Base-by-base conservation (phyloP, 1,284 basidiomycete species). In the Quambalaria eucalypti region DNA sequence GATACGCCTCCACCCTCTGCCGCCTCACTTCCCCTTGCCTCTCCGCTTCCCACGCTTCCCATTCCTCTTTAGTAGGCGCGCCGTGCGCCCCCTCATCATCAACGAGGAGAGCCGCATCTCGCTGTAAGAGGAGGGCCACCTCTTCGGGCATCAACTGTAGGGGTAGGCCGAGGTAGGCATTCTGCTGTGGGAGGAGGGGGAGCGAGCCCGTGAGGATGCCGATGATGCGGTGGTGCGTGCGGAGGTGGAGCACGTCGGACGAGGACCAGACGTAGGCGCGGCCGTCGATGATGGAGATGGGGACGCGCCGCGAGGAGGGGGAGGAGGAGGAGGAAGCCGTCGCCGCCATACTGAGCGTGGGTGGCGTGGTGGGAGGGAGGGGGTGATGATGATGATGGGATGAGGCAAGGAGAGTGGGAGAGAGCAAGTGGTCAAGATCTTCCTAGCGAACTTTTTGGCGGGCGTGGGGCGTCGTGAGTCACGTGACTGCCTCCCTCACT, bases 171-270 rank as follows among this genome's bases (percentile, higher is more conserved):
- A 98, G 80, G 73, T 98, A 98, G 1, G 89, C 84, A 77, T 99
- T 99, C 77, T 99, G 95, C 73, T 97, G 93, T 3, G 90, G 86
- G 0, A 97, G 82, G 71, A 92, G 88, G 2, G 95, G 92, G 21
- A 99, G 81, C 0, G 95, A 97, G 0, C 95, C 95, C 0, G 83
- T 83, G 40, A 96, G 78, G 50, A 90, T 80, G 33, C 93, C 92
- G 65, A 87, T 90, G 48, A 97, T 82, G 58, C 82, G 85, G 74
- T 95, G 84, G 60, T 84, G 77, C 1, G 60, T 51, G 3, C 66
- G 28, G 2, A 68, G 46, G 2, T 61, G 52, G 42, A 46, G 42
- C 14, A 46, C 42, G 42, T 46, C 42, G 21, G n/a, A 23, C 4
- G 42, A 12, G 42, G 42, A 46, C 42, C 42, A 46, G 42, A 46